Evolutionary conservation across 176 grass and related monocot genomes (phyloP).

Genomic region (Guadua angustifolia): DNA sequence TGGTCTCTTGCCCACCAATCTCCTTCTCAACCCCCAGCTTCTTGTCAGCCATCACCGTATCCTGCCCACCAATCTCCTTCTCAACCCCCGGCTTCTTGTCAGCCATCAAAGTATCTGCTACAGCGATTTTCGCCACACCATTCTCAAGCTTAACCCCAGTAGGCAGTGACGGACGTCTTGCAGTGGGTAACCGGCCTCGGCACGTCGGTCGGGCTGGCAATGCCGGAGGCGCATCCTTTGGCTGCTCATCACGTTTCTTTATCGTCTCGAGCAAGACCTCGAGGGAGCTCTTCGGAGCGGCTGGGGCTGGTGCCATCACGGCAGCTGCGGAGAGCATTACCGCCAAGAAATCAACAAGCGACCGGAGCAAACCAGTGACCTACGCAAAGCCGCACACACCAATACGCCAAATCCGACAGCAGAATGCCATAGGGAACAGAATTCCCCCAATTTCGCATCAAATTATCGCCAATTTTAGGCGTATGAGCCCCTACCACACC

Average conservation of each 20-base stretch:
- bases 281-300: conserved; percentile 71
- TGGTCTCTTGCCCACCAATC: conserved; percentile 41
- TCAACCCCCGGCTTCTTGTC: conserved; percentile 41
- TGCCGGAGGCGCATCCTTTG: conserved; percentile 73
- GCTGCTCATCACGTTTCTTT: conserved; percentile 75
- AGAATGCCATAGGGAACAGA: conserved; percentile 29
- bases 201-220: conserved; percentile 80
- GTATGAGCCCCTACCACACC: conserved; percentile 26
- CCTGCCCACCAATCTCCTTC: conserved; percentile 35
- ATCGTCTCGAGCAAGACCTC: conserved; percentile 91
- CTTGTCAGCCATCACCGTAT: conserved; percentile 28
- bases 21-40: conserved; percentile 36
- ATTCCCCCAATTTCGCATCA: conserved; percentile 43
- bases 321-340: conserved; percentile 49
- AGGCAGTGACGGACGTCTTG: conserved; percentile 56
- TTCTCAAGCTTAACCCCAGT: conserved; percentile 63
- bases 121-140: conserved; percentile 34
- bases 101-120: neutral
- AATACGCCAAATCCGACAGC: conserved; percentile 48
- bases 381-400: conserved; percentile 38
- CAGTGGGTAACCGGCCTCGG: conserved; percentile 72
- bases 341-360: conserved; percentile 45
- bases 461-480: conserved; percentile 28
- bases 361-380: conserved; percentile 39
- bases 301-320: conserved; percentile 52